These are phyloP conservation scores for Aspergillus persii DNA, from an alignment of 2,329 filamentous ascomycete species.

Conservation along the genomic window DNA sequence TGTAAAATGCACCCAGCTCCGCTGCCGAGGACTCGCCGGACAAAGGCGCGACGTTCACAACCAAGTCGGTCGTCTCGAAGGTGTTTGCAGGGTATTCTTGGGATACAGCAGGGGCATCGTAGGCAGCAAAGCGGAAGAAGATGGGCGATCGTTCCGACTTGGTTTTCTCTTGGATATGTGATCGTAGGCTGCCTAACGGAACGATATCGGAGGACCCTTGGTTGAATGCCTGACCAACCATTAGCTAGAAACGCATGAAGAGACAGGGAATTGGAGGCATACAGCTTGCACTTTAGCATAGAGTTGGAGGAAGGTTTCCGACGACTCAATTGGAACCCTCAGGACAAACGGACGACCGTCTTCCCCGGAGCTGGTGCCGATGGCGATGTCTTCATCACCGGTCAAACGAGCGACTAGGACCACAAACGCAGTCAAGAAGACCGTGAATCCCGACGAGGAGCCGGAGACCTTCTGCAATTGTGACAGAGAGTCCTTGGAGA, in stretches of 20 bases:
- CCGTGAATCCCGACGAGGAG: conserved; percentile 36
- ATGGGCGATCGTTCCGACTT: conserved; percentile 39
- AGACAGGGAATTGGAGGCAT: conserved; percentile 4
- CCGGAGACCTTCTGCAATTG: conserved; percentile 40
- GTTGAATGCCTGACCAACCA: conserved; percentile 33
- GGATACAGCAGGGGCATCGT: conserved; percentile 44
- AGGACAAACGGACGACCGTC: conserved; percentile 48
- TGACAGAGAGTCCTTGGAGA: conserved; percentile 35
- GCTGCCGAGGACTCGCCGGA: conserved; percentile 21
- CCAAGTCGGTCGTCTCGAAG: conserved; percentile 45
- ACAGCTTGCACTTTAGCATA: conserved; percentile 42
- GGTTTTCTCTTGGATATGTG: conserved; percentile 41
- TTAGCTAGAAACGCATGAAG: conserved; percentile 3
- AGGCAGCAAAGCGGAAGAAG: conserved; percentile 49
- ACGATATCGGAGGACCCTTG: conserved; percentile 43
- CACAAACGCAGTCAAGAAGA: conserved; percentile 45
- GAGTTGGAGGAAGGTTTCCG: conserved; percentile 42
- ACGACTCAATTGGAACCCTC: conserved; percentile 39
- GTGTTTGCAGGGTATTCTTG: conserved; percentile 43
- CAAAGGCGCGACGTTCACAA: conserved; percentile 38
- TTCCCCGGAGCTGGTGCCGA: conserved; percentile 44
- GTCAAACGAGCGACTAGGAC: conserved; percentile 47
- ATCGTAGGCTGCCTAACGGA: conserved; percentile 39
- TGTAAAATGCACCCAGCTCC: conserved; percentile 43
- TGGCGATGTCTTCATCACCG: conserved; percentile 50